Percentiles rank a stretch among this genome's conserved stretches.
Evolutionary conservation across 78 protist species (phyloP).

Genomic region (Polysphondylium violaceum): DNA sequence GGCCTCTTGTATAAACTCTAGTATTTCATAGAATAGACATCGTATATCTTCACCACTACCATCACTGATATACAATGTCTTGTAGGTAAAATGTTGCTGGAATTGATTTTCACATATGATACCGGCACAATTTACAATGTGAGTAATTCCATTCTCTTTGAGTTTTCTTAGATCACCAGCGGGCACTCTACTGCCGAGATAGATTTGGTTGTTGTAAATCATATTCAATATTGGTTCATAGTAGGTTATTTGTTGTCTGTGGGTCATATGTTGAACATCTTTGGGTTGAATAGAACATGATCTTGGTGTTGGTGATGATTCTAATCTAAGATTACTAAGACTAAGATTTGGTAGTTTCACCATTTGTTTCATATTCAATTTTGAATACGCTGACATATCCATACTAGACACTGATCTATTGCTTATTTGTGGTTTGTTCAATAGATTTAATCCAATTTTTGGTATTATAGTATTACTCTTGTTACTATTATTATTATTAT

Average conservation of each 20-base stretch:
- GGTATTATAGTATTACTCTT: neutral
- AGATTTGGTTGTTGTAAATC: constrained; percentile 23
- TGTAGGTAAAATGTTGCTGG: constrained; percentile 53
- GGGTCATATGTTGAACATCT: neutral
- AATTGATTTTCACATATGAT: constrained; percentile 72
- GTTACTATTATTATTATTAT: constrained; percentile 15
- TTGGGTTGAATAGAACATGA: neutral
- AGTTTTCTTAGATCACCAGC: constrained; percentile 16
- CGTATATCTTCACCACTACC: constrained; percentile 74
- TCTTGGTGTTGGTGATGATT: neutral
- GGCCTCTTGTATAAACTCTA: constrained; percentile 76
- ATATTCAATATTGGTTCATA: constrained; percentile 67
- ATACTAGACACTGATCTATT: constrained; percentile 11
- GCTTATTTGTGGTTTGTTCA: too few species aligned
- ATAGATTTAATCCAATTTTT: too few species aligned
- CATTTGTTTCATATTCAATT: too few species aligned
- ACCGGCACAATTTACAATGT: constrained; percentile 80
- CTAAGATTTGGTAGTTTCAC: too few species aligned
- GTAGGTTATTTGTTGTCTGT: neutral
- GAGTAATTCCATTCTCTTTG: constrained; percentile 68
- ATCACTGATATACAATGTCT: constrained; percentile 68
- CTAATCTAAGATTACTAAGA: too few species aligned
- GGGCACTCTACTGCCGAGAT: constrained; percentile 64
- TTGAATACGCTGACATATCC: too few species aligned
- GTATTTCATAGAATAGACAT: constrained; percentile 68